phyloP scores from a whole-genome alignment of 805 yeast genomes.

The Komagataella pastoris region DNA sequence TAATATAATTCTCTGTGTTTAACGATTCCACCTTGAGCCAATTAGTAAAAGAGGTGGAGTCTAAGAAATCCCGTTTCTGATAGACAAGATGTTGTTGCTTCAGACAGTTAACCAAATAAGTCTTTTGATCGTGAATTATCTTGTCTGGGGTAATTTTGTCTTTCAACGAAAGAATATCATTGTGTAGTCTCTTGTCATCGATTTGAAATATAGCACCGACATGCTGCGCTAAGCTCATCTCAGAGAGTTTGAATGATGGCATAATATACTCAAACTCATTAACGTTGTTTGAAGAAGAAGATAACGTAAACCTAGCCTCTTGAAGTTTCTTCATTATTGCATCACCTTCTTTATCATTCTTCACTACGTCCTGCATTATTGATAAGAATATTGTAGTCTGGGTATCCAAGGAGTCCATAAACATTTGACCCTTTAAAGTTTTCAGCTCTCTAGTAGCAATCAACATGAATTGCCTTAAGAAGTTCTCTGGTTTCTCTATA shows the following conservation, averaged over 20 bases:
- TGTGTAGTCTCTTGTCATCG: constrained; percentile 36
- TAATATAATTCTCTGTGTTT: constrained; percentile 12
- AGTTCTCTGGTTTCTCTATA: constrained; percentile 26
- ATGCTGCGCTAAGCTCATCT: constrained; percentile 38
- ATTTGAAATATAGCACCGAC: constrained; percentile 36
- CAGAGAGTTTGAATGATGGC: constrained; percentile 41
- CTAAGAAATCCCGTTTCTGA: not conserved
- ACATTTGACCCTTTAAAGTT: constrained; percentile 19
- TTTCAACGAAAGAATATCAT: constrained; percentile 24
- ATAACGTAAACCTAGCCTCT: constrained; percentile 21
- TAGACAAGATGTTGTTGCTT: constrained; percentile 6
- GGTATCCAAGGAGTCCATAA: constrained; percentile 11
- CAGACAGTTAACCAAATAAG: constrained; percentile 9
- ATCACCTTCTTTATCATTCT: constrained; percentile 23
- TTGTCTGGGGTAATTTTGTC: not conserved
- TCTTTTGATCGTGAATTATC: not conserved
- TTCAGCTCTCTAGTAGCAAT: constrained; percentile 37
- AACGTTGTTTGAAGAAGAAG: constrained; percentile 10
- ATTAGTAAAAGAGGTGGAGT: not conserved
- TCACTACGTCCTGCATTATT: constrained; percentile 22
- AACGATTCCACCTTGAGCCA: constrained; percentile 10
- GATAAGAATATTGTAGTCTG: constrained; percentile 18
- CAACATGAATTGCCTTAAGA: constrained; percentile 38
- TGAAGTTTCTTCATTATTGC: constrained; percentile 26
- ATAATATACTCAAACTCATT: constrained; percentile 18